Conservation (phyloP, 805 yeast genomes). For the Grigorovia jiainica region DNA sequence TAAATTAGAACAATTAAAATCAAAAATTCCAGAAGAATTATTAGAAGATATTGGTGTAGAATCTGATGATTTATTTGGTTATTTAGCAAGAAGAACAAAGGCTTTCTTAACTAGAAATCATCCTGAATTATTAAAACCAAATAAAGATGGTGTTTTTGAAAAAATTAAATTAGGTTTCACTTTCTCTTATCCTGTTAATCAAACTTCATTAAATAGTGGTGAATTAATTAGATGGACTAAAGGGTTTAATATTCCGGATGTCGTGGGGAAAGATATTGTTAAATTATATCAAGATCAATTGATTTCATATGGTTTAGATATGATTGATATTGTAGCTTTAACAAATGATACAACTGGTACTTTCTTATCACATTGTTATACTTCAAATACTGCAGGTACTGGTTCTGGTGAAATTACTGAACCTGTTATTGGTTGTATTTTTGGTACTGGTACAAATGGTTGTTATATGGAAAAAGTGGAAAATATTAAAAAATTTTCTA, state of each 20-base stretch:
- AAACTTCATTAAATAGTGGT: constrained; percentile 71
- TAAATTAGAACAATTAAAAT: constrained; percentile 63
- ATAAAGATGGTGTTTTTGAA: constrained; percentile 9
- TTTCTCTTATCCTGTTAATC: constrained; percentile 87
- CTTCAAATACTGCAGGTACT: constrained; percentile 35
- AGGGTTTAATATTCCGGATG: constrained; percentile 81
- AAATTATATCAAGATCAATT: constrained; percentile 59
- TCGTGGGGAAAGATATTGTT: constrained; percentile 79
- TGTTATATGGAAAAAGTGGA: constrained; percentile 77
- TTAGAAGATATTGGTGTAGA: constrained; percentile 47
- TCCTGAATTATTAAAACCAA: constrained; percentile 31
- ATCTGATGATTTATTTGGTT: constrained; percentile 59
- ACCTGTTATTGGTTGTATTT: constrained; percentile 81
- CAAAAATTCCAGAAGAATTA: constrained; percentile 67
- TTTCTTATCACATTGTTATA: constrained; percentile 75
- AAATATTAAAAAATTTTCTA: constrained; percentile 65
- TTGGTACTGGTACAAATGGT: constrained; percentile 97
- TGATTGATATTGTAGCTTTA: constrained; percentile 68
- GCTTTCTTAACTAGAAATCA: constrained; percentile 63
- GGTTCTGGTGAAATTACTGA: constrained; percentile 51
- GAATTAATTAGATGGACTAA: constrained; percentile 90
- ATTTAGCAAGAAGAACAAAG: constrained; percentile 61
- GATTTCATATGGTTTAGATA: constrained; percentile 46
- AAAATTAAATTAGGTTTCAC: constrained; percentile 79
- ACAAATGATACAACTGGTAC: constrained; percentile 97